Evolutionary conservation across 2,329 filamentous ascomycete genomes (phyloP).

Genomic region (Colletotrichum sp.): DNA sequence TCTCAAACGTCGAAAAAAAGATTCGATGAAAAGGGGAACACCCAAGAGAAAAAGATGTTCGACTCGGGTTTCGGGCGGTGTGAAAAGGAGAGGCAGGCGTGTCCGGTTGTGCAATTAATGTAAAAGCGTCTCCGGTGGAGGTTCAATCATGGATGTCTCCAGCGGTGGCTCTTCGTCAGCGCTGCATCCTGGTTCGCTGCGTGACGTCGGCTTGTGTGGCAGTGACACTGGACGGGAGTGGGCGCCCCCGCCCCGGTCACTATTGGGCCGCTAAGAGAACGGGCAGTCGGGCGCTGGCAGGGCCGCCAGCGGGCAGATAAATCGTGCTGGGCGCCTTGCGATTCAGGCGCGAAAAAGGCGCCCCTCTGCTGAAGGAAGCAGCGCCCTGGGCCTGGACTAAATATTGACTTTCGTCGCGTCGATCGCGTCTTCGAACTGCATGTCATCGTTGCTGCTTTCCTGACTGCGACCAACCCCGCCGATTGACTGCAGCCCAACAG

Average conservation of each 20-base stretch:
- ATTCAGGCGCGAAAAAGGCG: conserved; percentile 7
- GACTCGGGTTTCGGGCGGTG: background rate
- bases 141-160: background rate
- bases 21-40: background rate
- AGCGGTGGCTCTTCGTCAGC: conserved; percentile 17
- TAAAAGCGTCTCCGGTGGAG: conserved; percentile 2
- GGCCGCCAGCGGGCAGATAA: background rate
- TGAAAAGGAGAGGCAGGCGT: conserved; percentile 5
- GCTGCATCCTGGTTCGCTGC: conserved; percentile 7
- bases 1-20: background rate
- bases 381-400: background rate
- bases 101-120: conserved; percentile 9
- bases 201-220: conserved; percentile 17
- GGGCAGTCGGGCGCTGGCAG: background rate
- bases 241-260: background rate
- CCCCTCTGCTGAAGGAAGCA: background rate
- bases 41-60: background rate
- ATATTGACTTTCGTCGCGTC: conserved; percentile 22
- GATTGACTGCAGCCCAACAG: background rate
- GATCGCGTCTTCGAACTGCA: conserved; percentile 10
- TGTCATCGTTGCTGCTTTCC: background rate
- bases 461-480: background rate
- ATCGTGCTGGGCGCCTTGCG: conserved; percentile 9
- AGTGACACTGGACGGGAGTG: background rate
- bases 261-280: background rate